Percentiles rank a stretch among this genome's conserved stretches.
Conservation (phyloP, 306 rosid species). For the Acacia melanoxylon region DNA sequence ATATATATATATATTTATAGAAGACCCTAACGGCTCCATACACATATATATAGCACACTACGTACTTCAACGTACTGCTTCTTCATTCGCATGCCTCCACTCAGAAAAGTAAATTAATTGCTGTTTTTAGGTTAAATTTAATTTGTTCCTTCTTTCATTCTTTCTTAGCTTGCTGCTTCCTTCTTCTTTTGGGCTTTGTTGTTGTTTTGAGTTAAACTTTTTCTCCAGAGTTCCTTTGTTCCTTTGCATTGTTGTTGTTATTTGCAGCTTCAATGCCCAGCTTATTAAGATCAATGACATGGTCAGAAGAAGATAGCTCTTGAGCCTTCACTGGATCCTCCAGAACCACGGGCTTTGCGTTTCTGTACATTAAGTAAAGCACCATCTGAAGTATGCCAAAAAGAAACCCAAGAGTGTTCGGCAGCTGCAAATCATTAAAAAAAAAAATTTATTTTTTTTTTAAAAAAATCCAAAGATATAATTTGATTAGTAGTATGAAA, state of each 20-base stretch:
- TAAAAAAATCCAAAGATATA: neutral
- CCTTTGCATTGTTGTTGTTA: conserved; percentile 37
- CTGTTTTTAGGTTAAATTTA: neutral
- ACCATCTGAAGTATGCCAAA: conserved; percentile 87
- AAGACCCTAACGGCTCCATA: neutral
- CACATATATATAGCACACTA: neutral
- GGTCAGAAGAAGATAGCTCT: conserved; percentile 47
- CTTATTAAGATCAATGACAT: conserved; percentile 62
- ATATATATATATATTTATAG: neutral
- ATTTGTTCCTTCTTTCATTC: neutral
- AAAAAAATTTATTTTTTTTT: no score
- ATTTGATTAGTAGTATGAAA: neutral
- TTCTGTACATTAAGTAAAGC: conserved; percentile 63
- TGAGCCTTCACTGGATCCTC: conserved; percentile 55
- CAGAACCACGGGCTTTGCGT: conserved; percentile 29
- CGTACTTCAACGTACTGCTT: conserved; percentile 4
- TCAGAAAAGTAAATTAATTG: conserved; percentile 8
- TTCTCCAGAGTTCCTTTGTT: neutral
- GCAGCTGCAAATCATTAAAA: conserved; percentile 50
- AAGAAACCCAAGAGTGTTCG: conserved; percentile 76
- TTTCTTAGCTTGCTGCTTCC: neutral
- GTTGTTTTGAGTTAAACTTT: neutral
- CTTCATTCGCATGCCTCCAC: conserved; percentile 18
- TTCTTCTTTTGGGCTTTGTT: neutral
- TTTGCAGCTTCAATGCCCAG: conserved; percentile 43